These are phyloP conservation scores for Phallus indusiatus DNA, from an alignment of 768 basidiomycete species.

Conservation along the genomic window DNA sequence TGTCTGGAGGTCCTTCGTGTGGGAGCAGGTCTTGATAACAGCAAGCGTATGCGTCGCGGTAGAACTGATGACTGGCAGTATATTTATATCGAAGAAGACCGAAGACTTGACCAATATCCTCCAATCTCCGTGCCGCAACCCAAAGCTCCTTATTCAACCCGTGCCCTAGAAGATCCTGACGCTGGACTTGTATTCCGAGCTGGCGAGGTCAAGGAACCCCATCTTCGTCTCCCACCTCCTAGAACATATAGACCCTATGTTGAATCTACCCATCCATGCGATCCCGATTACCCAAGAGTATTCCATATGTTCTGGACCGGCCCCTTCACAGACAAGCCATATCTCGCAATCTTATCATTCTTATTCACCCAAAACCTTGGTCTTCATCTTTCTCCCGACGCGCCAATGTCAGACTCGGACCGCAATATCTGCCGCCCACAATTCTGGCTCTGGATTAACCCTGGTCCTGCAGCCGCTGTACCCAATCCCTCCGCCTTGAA, in stretches of 20 bases:
- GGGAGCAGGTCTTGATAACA: slow-evolving; percentile 82
- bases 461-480: slow-evolving; percentile 86
- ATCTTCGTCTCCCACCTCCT: slow-evolving; percentile 39
- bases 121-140: slow-evolving; percentile 23
- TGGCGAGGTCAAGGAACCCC: slow-evolving; percentile 47
- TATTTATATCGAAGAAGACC: slow-evolving; percentile 63
- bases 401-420: slow-evolving; percentile 26
- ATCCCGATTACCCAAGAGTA: slow-evolving; percentile 73
- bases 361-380: slow-evolving; percentile 93
- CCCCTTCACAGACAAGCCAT: slow-evolving; percentile 97
- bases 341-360: slow-evolving; percentile 89
- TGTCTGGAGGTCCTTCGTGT: slow-evolving; percentile 92
- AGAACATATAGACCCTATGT: slow-evolving; percentile 48
- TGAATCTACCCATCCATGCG: slow-evolving; percentile 56
- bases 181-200: slow-evolving; percentile 45
- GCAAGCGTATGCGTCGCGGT: slow-evolving; percentile 61
- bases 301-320: slow-evolving; percentile 99
- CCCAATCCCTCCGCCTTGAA: slow-evolving; percentile 73
- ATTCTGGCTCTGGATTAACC: slow-evolving; percentile 98
- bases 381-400: slow-evolving; percentile 50
- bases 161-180: slow-evolving; percentile 34
- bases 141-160: slow-evolving; percentile 19
- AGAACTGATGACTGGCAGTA: slow-evolving; percentile 81
- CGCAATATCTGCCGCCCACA: slow-evolving; percentile 70
- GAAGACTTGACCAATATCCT: slow-evolving; percentile 21